Base-by-base conservation (phyloP, 805 yeast genomes). In the Metschnikowia noctiluminum region DNA sequence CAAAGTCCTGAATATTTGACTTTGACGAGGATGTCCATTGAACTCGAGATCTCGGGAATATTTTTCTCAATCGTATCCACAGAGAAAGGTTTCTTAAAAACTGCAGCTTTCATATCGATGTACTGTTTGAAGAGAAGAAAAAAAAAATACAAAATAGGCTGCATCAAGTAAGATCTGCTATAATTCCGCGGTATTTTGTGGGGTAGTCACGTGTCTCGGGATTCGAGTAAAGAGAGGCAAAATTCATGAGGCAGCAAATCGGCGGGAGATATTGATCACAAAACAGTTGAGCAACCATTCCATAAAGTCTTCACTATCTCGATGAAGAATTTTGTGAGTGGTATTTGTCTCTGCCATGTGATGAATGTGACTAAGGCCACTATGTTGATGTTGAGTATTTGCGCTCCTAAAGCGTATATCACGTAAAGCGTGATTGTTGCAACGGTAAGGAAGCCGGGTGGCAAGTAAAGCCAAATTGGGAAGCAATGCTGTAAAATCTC, bases 1-100 rank as follows among this genome's bases (percentile, higher is more conserved):
- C 84, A 79, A 14, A 79, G 61, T 3, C 80, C 82, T 2, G 81
- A 71, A 47, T 65, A 74, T 44, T 64, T 65, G 31, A 75, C 78
- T 52, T 74, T 76, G 43, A 79, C 64, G 36, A 79, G 73, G n/a
- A 73, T 73, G 51, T 79, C 82, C 0, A 65, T 63, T 2, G 71
- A 66, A 1, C 54, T 54, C 27, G 60, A 50, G 21, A 79, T 57
- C 28, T 49, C 43, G 9, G 84, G 84, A 11, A 64, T 62, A 3
- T 74, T 70, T 39, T 69, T 66, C 1, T 57, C 60, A 44, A 71
- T 72, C 5, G 77, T 69, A 42, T 62, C 60, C 45, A 79, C 66
- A 32, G 71, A 63, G 42, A 51, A 62, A 0, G 80, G 76, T 2
- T 77, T 80, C 43, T 69, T 59, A 60, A 74, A 76, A 5, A 77